Percentiles rank a stretch among this genome's conserved stretches.
phyloP scores from a whole-genome alignment of 176 grass and related monocot species.

The Urochloa ruziziensis region DNA sequence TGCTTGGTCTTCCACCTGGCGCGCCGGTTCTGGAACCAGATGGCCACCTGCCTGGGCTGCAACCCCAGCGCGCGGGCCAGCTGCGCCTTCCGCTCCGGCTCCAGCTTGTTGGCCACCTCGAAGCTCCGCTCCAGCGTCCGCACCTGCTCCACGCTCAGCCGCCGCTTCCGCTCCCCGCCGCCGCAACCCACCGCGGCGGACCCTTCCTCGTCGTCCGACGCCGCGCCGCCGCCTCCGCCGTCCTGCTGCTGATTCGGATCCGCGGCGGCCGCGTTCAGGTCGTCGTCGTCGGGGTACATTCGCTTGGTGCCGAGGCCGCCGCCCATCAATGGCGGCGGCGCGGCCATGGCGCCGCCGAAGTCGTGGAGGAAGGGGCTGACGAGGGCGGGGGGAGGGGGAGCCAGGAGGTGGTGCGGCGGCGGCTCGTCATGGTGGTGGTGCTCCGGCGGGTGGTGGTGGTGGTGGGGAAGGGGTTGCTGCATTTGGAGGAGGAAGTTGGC shows the following conservation, averaged over 20 bases:
- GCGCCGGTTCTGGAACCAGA: constrained; percentile 77
- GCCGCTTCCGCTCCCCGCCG: constrained; percentile 50
- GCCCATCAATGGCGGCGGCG: constrained; percentile 6
- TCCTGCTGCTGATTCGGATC: not conserved
- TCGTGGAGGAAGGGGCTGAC: constrained; percentile 46
- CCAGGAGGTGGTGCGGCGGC: constrained; percentile 18
- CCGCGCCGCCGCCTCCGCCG: not conserved
- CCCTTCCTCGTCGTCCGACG: constrained; percentile 23
- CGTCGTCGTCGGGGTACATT: not conserved
- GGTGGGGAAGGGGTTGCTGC: constrained; percentile 50
- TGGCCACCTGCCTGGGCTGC: constrained; percentile 62
- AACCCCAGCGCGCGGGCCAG: constrained; percentile 51
- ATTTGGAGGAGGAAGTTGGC: constrained; percentile 84
- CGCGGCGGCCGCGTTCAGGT: not conserved
- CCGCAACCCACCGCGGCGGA: not conserved
- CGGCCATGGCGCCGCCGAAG: constrained; percentile 20
- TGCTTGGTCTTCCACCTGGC: constrained; percentile 70
- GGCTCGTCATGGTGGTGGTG: not conserved
- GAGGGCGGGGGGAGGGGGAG: constrained; percentile 8
- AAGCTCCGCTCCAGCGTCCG: constrained; percentile 58
- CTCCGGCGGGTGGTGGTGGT: constrained; percentile 10
- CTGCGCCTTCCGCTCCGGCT: constrained; percentile 58
- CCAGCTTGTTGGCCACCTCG: constrained; percentile 69
- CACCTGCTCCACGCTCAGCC: constrained; percentile 60
- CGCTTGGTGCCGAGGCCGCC: not conserved